A percentile compares a stretch with the other conserved stretches of the same genome.
Evolutionary conservation across 2,329 filamentous ascomycete species (phyloP).

Genomic region (Claviceps digitariae): DNA sequence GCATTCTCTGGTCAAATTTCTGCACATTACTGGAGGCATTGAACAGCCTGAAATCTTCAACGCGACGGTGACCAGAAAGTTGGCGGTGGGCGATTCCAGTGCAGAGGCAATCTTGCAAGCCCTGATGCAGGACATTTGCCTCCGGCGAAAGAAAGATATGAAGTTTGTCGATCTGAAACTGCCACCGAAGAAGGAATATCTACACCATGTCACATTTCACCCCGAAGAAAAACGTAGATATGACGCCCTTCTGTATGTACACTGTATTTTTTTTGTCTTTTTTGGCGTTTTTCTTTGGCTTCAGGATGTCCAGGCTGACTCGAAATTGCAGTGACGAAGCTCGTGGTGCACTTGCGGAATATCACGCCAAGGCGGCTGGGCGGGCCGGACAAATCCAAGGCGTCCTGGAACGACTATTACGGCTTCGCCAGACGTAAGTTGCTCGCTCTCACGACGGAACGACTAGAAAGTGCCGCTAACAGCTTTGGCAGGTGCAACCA

Average conservation of each 20-base stretch:
- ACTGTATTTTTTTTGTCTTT: not conserved
- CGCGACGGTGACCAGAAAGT: constrained; percentile 43
- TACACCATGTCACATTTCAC: constrained; percentile 62
- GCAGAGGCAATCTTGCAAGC: constrained; percentile 56
- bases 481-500: constrained; percentile 54
- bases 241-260: constrained; percentile 50
- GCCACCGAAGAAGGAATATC: constrained; percentile 62
- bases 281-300: not conserved
- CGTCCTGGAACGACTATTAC: constrained; percentile 67
- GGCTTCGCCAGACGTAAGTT: constrained; percentile 58
- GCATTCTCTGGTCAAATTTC: constrained; percentile 65
- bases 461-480: not conserved
- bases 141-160: constrained; percentile 81
- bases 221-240: constrained; percentile 66
- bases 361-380: constrained; percentile 31
- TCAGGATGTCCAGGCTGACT: constrained; percentile 10
- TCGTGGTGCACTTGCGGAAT: constrained; percentile 53
- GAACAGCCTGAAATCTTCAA: constrained; percentile 64
- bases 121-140: constrained; percentile 67
- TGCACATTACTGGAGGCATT: constrained; percentile 62
- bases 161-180: constrained; percentile 70
- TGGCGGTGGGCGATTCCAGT: constrained; percentile 41
- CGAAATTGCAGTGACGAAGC: constrained; percentile 46
- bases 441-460: not conserved
- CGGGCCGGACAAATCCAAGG: constrained; percentile 51